phyloP scores from a whole-genome alignment of 768 basidiomycete species.

The Sarcomyxa edulis region DNA sequence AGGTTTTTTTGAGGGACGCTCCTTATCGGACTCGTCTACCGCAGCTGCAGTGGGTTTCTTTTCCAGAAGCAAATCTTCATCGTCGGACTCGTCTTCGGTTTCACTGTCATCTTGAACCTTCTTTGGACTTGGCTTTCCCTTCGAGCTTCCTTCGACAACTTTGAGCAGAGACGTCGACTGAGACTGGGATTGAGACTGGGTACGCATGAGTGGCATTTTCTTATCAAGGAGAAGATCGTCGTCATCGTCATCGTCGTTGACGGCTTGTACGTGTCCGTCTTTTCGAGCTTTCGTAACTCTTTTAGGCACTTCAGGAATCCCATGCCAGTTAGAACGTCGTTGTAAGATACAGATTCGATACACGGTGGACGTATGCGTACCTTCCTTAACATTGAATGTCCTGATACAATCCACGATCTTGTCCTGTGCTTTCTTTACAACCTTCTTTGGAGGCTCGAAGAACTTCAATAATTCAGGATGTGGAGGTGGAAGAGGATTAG shows the following conservation, averaged over 20 bases:
- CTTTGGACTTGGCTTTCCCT: slow-evolving; percentile 21
- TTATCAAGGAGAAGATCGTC: slow-evolving; percentile 53
- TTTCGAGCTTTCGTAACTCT: slow-evolving; percentile 49
- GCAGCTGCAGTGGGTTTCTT: background rate
- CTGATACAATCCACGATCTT: slow-evolving; percentile 58
- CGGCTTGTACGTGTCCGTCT: slow-evolving; percentile 56
- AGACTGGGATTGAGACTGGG: slow-evolving; percentile 10
- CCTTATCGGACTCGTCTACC: slow-evolving; percentile 1
- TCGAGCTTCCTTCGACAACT: slow-evolving; percentile 17
- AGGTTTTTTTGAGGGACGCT: slow-evolving; percentile 9
- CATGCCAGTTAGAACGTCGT: too few species aligned
- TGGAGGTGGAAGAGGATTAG: slow-evolving; percentile 76
- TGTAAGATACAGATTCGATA: too few species aligned
- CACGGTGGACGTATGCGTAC: slow-evolving; percentile 40
- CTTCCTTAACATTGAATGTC: slow-evolving; percentile 74
- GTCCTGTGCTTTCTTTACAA: slow-evolving; percentile 53
- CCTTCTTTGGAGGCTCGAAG: slow-evolving; percentile 69
- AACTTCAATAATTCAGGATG: slow-evolving; percentile 84
- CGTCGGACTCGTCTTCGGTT: slow-evolving; percentile 48
- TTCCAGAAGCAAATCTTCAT: slow-evolving; percentile 12
- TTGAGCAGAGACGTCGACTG: slow-evolving; percentile 10
- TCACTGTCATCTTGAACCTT: slow-evolving; percentile 37
- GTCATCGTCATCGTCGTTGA: slow-evolving; percentile 65
- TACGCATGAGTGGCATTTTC: slow-evolving; percentile 14
- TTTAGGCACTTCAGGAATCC: slow-evolving; percentile 50